Percentiles rank a stretch among this genome's conserved stretches.
These are phyloP conservation scores for Dictyostelium discoideum DNA, from an alignment of 78 protist genomes.

Conservation along the genomic window DNA sequence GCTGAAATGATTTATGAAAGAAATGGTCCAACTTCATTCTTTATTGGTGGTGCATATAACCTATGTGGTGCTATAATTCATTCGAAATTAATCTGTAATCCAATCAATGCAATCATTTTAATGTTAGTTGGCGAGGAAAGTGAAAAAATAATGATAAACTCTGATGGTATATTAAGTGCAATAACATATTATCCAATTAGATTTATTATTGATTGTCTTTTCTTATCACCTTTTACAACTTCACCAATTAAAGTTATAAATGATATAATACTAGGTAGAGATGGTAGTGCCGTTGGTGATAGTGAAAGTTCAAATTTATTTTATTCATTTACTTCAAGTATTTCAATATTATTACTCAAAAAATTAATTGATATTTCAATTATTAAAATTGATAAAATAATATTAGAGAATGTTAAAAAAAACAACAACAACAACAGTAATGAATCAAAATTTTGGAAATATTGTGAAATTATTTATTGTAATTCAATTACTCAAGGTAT, in stretches of 20 bases:
- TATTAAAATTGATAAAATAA: background rate
- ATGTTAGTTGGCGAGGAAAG: too few species aligned
- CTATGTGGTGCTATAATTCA: background rate
- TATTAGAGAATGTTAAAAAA: background rate
- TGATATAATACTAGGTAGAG: background rate
- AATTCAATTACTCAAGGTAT: background rate
- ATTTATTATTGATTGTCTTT: background rate
- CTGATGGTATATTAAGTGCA: background rate
- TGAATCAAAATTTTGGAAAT: background rate
- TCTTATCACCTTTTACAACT: background rate
- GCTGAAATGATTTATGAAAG: background rate
- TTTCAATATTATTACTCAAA: background rate
- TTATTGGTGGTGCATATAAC: background rate
- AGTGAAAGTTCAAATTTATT: background rate
- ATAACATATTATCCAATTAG: background rate
- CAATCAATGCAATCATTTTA: background rate
- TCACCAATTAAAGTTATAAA: background rate
- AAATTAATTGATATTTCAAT: background rate
- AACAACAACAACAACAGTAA: background rate
- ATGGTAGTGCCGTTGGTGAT: background rate
- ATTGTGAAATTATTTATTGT: background rate
- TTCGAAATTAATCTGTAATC: background rate
- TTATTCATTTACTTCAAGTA: background rate
- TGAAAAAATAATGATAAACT: too few species aligned
- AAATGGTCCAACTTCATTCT: background rate